Evolutionary conservation across 148 eudicot genomes (phyloP), one percentile per base, ranked within the genome.

Genomic region (Chenopodium formosanum): DNA sequence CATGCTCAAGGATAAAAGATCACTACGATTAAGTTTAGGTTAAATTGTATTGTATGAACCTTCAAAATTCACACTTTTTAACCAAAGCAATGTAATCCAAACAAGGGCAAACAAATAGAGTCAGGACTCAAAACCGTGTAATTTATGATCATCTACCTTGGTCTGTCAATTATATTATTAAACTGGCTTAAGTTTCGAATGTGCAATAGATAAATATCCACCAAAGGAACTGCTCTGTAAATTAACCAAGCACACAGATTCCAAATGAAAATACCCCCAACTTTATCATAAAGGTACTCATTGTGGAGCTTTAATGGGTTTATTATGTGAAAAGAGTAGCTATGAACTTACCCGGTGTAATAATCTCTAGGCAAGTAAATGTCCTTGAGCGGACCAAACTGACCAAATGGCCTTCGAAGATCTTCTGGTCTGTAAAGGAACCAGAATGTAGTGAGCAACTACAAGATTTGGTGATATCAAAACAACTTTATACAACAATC

Each of bases 321-420:
- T 10, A 60, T 53, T 20, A 37, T 11, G 58, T 11, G 16, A 25
- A 4, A 9, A 64, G n/a, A 52, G 40, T 52, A 58, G 68, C 47
- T 20, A 50, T 44, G 20, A 47, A 27, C 97, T 92, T 90, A 96
- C 99, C 97, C 95, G 80, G 95, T 90, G 79, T 96, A 90, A 80
- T 96, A 96, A 87, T 96, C 98, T 86, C 91, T 88, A 73, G 99
- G 99, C 86, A 96, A 87, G 82, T 96, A 96, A 71, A 96, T 83
- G 64, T 96, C 99, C 88, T 96, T 96, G 20, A 96, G 82, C 46
- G 90, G 93, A 62, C 99, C 99, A 86, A 92, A 96, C 86, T 96
- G 92, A 70, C 91, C 93, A 84, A 96, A 96, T 31, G 95, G 98
- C 78, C 95, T 91, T 71, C 95, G 88, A 84, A 96, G 97, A 83